Base-by-base conservation (phyloP, 2,329 filamentous ascomycete species). In the Keithomyces neogunnii region DNA sequence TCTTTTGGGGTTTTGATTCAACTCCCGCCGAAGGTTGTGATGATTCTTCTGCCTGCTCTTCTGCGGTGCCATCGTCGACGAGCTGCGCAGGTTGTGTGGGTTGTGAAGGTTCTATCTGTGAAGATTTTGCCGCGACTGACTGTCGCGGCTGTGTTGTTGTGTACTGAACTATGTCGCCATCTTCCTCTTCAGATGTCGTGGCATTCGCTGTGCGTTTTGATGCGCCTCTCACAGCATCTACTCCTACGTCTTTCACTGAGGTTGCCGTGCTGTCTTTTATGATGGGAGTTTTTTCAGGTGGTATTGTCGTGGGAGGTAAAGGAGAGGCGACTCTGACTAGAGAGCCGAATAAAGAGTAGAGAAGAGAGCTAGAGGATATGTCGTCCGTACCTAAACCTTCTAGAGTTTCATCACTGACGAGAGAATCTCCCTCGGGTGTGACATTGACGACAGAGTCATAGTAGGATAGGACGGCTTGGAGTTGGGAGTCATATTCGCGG, bases 361-460 rank as follows among this genome's bases (percentile, higher is more conserved):
- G 73, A 80, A 90, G 79, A 73, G 81, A 63, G 55, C 51, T 54
- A 57, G 64, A 63, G 59, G 64, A 65, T 56, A 54, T 84, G 70
- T 72, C 74, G 68, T 77, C 78, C 82, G 79, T 96, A 96, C 92
- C 92, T 91, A 95, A 77, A 73, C 91, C 88, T 78, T 95, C 82
- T 64, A 96, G 81, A 66, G 85, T 86, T 67, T 96, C 89, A 73
- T 95, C 91, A 74, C 85, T 89, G 62, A 97, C 85, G 62, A 88
- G 79, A 60, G 93, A 93, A 73, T 97, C 93, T 68, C 93, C 93
- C 77, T 99, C 93, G 55, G 89, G 78, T 63, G 89, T 96, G 66
- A 99, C 77, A 69, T 88, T 90, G 65, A 95, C 84, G 59, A 92
- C 88, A 47, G 89, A 86, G 53, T 88, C 85, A 70, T 96, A 99